These are phyloP conservation scores for Butyriboletus loyo DNA, from an alignment of 768 basidiomycete species.

Conservation along the genomic window DNA sequence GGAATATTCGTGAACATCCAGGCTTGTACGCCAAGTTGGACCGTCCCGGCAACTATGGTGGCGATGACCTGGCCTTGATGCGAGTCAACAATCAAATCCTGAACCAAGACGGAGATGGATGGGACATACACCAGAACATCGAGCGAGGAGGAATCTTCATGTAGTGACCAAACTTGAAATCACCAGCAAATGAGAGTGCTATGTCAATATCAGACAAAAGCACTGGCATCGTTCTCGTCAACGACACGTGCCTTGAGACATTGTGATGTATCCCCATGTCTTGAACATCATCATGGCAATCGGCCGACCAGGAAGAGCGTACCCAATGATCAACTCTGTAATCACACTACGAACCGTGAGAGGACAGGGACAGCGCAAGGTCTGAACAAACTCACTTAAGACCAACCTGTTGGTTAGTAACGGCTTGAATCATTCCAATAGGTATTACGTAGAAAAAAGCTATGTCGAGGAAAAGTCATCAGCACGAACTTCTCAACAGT, in stretches of 20 bases:
- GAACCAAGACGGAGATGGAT: neutral
- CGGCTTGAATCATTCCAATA: conserved; percentile 70
- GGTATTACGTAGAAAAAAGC: conserved; percentile 70
- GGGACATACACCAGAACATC: conserved; percentile 52
- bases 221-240: too few species aligned
- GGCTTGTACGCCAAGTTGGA: conserved; percentile 62
- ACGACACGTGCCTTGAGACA: conserved; percentile 38
- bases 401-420: conserved; percentile 77
- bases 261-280: conserved; percentile 68
- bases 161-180: conserved; percentile 78
- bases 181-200: conserved; percentile 63
- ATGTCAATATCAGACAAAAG: neutral
- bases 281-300: conserved; percentile 83
- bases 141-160: conserved; percentile 66
- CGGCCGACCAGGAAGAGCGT: conserved; percentile 55
- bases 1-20: conserved; percentile 53
- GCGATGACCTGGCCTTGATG: conserved; percentile 54
- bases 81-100: neutral
- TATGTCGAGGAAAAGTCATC: neutral
- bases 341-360: conserved; percentile 43
- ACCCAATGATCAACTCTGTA: conserved; percentile 68
- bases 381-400: conserved; percentile 32
- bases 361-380: neutral
- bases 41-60: conserved; percentile 58
- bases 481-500: neutral